phyloP scores from a whole-genome alignment of 345 rosid species.

The Camelina laxa region DNA sequence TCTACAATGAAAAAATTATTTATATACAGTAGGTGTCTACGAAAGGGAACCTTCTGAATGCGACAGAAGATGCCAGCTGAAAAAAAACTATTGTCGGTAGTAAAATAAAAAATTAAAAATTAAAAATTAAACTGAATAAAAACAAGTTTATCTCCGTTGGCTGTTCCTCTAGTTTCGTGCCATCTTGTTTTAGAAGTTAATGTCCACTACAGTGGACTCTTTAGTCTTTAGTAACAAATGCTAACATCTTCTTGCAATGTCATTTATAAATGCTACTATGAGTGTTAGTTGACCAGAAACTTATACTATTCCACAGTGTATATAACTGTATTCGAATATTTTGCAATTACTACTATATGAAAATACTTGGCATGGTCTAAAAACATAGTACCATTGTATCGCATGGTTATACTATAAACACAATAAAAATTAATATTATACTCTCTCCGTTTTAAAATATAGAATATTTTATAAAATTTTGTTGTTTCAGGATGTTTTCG shows the following conservation, averaged over 20 bases:
- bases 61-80: conserved; percentile 40
- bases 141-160: conserved; percentile 18
- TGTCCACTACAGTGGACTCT: conserved; percentile 13
- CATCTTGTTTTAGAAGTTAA: conserved; percentile 28
- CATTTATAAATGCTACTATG: background rate
- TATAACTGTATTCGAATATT: background rate
- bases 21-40: conserved; percentile 10
- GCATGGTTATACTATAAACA: background rate
- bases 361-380: background rate
- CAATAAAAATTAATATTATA: background rate
- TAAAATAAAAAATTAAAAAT: background rate
- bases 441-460: no score
- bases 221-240: background rate
- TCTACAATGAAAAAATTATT: background rate
- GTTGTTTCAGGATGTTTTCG: no score
- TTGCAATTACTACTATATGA: background rate
- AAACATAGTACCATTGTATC: background rate
- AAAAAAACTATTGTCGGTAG: conserved; percentile 28
- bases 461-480: no score
- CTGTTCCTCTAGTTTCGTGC: conserved; percentile 28
- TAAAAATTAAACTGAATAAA: conserved; percentile 9
- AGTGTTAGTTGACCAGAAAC: background rate
- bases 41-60: conserved; percentile 41
- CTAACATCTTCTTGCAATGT: background rate
- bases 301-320: no score